Evolutionary conservation across 805 yeast genomes (phyloP), one percentile per base, ranked within the genome.

Genomic region (Pichia heedii): DNA sequence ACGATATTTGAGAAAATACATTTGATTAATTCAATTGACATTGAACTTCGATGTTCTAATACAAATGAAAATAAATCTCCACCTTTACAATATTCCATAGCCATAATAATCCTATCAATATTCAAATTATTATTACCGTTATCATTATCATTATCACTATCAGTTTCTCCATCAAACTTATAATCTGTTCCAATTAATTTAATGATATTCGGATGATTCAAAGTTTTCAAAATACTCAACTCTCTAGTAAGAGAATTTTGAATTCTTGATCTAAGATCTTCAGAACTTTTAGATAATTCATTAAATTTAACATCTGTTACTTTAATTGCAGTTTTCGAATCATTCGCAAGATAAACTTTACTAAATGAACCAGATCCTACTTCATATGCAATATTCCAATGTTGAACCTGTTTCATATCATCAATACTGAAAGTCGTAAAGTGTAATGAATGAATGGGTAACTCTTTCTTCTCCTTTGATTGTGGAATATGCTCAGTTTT

Each of bases 61-160:
- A 81, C 73, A 46, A 85, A 73, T 30, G 79, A 79, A 53, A 84
- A 80, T 34, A 93, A 61, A 54, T 88, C 96, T 4, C 97, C 97
- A 5, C 97, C 97, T 6, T 67, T 60, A 53, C 87, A 84, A 58
- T 74, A 86, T 1, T 89, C 84, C 54, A 89, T 68, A 34, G 83
- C 81, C 61, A 89, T 72, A 45, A 55, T 50, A 32, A 60, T 64
- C 18, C 46, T 39, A 24, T 45, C 37, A 10, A 36, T 37, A 13
- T 33, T 11, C 3, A 5, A 5, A 15, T 11, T 13, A n/a, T n/a
- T 36, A 12, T 18, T 21, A 24, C 11, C 11, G 11, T 24, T 11
- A 24, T 24, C 27, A 24, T 24, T 24, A 8, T 24, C 10, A 11
- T 8, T 8, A 29, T 29, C 13, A 29, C 15, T 12, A 29, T 29